Evolutionary conservation across 148 eudicot species (phyloP), one percentile per base, ranked within the genome.

Genomic region (Beta vulgaris): DNA sequence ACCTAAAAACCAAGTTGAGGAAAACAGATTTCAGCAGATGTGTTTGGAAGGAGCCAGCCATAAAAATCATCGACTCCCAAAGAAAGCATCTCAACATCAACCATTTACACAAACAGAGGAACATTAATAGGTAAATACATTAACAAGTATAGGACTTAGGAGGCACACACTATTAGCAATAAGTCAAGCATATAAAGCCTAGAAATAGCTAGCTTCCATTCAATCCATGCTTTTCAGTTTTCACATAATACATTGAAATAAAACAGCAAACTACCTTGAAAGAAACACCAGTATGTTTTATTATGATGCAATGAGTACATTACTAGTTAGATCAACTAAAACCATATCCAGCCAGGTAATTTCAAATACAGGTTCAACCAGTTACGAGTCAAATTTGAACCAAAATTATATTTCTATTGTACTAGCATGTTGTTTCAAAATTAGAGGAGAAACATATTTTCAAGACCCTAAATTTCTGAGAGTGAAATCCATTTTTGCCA

Each of bases 1-100:
- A 95, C 93, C 98, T 93, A 65, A 6, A 68, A 73, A 67, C 21
- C 29, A 42, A 13, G 35, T 67, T 67, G 34, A 15, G 71, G 14
- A 40, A 67, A 67, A 67, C 53, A 67, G 32, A 58, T 51, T 35
- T 46, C 16, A 68, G 42, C 36, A 53, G 15, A 12, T 53, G 15
- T 28, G 49, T 42, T 60, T 53, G n/a, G 15, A 35, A 60, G 36
- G 51, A 3, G 28, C n/a, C 36, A n/a, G 21, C 43, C 51, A 12
- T 57, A 7, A 16, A 40, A 71, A 3, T 26, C 37, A n/a, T 14
- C 2, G 53, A 39, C 23, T 36, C 12, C 35, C 18, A 12, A 39
- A 42, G 16, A 54, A 7, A 55, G 51, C 11, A 39, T 55, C 51
- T 3, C 11, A 31, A 73, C 35, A 73, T 12, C 39, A 15, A 46